Percentiles rank a stretch among this genome's conserved stretches.
These are phyloP conservation scores for Rhizopogon salebrosus DNA, from an alignment of 768 basidiomycete genomes.

Conservation along the genomic window DNA sequence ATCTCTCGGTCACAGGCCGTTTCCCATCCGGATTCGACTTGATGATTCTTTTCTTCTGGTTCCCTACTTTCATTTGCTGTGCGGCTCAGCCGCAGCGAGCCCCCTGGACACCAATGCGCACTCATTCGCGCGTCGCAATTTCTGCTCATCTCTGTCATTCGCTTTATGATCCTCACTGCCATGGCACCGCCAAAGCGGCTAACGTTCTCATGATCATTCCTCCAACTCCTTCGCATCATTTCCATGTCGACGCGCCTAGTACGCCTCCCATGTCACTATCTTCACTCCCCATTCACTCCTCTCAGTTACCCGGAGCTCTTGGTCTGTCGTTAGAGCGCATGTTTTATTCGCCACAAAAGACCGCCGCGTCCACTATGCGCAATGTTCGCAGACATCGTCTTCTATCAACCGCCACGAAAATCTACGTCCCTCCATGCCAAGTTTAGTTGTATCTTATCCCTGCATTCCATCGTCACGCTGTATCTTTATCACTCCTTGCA, in stretches of 20 bases:
- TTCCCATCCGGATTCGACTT: background rate
- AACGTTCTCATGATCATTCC: background rate
- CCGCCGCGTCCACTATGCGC: conserved; percentile 1
- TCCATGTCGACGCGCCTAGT: background rate
- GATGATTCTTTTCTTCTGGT: background rate
- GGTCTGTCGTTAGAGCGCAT: background rate
- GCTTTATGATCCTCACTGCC: background rate
- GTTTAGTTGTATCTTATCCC: conserved; percentile 22
- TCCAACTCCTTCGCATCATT: background rate
- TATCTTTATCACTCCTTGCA: conserved; percentile 28
- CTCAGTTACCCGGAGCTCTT: background rate
- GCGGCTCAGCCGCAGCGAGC: background rate
- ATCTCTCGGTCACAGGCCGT: background rate
- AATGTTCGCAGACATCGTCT: background rate
- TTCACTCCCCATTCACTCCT: background rate
- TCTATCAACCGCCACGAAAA: conserved; percentile 17
- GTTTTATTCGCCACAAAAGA: background rate
- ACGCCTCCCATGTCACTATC: background rate
- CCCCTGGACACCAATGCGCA: background rate
- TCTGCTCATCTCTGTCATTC: background rate
- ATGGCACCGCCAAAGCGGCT: background rate
- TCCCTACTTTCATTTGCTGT: background rate
- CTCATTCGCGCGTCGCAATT: background rate
- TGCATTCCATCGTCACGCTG: conserved; percentile 18
- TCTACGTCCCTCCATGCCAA: conserved; percentile 22